Evolutionary conservation across 2,329 filamentous ascomycete genomes (phyloP).

Genomic region (Pseudogymnoascus sp.): DNA sequence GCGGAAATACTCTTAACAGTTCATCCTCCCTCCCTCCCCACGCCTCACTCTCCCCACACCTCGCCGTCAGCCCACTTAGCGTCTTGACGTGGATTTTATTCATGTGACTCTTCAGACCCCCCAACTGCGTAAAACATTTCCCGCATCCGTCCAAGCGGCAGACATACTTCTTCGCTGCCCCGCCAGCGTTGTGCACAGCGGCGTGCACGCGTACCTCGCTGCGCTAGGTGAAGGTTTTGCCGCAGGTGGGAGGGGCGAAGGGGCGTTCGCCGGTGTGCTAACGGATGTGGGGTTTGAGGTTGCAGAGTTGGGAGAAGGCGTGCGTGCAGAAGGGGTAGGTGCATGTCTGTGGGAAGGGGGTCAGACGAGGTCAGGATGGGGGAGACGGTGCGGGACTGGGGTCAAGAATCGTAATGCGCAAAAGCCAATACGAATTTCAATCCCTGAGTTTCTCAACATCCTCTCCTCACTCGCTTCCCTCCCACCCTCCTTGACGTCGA

Average conservation of each 20-base stretch:
- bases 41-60: slow-evolving; percentile 42
- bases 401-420: too few relatives aligned
- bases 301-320: slow-evolving; percentile 81
- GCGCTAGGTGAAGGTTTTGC: slow-evolving; percentile 74
- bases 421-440: too few relatives aligned
- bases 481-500: too few relatives aligned
- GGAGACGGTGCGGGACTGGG: too few relatives aligned
- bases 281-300: slow-evolving; percentile 82
- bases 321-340: slow-evolving; percentile 64
- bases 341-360: slow-evolving; percentile 46
- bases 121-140: slow-evolving; percentile 82
- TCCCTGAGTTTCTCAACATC: too few relatives aligned
- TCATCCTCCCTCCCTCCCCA: slow-evolving; percentile 48
- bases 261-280: slow-evolving; percentile 83
- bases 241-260: slow-evolving; percentile 69
- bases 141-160: slow-evolving; percentile 77
- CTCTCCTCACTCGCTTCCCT: too few relatives aligned
- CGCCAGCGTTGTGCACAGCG: slow-evolving; percentile 56
- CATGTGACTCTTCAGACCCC: slow-evolving; percentile 90
- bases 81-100: slow-evolving; percentile 85
- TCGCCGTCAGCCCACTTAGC: slow-evolving; percentile 57
- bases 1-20: slow-evolving; percentile 74
- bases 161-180: slow-evolving; percentile 63
- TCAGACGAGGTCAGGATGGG: too few relatives aligned
- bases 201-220: slow-evolving; percentile 80